Evolutionary conservation across 179 eudicot species (phyloP), one percentile per base, ranked within the genome.

Genomic region (Beta corolliflora): DNA sequence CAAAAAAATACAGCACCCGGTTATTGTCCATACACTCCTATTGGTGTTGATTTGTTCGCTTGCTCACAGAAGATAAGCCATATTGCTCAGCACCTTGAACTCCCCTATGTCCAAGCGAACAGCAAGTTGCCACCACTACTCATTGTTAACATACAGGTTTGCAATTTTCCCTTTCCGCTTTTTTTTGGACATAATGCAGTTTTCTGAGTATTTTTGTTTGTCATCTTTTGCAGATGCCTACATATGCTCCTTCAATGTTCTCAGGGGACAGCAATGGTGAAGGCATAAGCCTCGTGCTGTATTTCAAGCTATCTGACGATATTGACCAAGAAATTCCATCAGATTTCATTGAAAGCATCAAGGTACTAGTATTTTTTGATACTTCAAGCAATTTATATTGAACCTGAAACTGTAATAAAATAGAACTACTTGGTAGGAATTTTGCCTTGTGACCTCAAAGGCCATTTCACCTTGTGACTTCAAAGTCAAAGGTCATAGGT

Each of bases 61-160:
- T 86, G 89, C 73, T 81, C 96, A 25, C 87, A 85, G 25, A 94
- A 94, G 90, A 88, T 94, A 60, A 83, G 80, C 70, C 98, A 94
- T 77, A 89, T 94, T 70, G 98, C 97, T 79, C 90, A 90, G 81
- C 87, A 92, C 82, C 83, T 94, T 80, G 91, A 94, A 63, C 96
- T 94, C 75, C 97, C 94, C 19, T 66, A 75, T 73, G 83, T 85
- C 59, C 83, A 89, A 68, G 56, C 88, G 71, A 86, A 91, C 76
- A 86, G 85, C 46, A 79, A 84, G 59, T 85, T 94, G 77, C 98
- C 97, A 1, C 84, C 98, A 2, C 80, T 94, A 9, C 83, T 94
- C 73, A 89, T 94, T 68, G 94, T 94, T 45, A 94, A 94, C 77
- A 85, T 94, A 69, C 98, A 94, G 98, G 98, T 93, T 79, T 53